These are phyloP conservation scores for Saccharomycopsis fibuligera DNA, from an alignment of 805 yeast species.

Conservation along the genomic window DNA sequence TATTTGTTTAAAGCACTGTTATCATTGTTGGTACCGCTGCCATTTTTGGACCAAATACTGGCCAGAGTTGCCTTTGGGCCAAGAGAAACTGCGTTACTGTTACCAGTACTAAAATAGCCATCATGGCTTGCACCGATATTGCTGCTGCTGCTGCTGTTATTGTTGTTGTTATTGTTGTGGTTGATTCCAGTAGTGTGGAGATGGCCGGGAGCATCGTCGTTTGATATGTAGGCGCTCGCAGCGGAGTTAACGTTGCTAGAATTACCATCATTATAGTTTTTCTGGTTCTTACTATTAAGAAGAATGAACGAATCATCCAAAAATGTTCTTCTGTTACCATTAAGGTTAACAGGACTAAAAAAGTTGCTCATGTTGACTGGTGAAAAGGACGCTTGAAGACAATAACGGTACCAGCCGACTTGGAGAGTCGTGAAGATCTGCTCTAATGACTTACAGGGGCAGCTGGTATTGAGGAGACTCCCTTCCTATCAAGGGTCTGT, in stretches of 20 bases:
- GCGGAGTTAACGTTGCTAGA: neutral
- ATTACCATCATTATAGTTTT: neutral
- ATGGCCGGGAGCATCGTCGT: neutral
- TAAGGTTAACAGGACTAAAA: neutral
- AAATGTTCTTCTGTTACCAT: slow-evolving; percentile 4
- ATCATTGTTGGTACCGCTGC: no score
- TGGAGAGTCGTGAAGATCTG: no score
- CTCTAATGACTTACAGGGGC: no score
- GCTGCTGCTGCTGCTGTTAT: neutral
- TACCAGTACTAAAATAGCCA: no score
- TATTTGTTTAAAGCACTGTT: no score
- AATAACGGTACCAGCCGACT: neutral
- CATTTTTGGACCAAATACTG: no score
- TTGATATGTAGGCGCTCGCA: neutral
- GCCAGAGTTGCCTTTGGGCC: no score
- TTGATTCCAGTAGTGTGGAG: slow-evolving; percentile 3
- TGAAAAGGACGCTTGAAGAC: neutral
- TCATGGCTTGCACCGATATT: neutral
- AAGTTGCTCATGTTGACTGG: slow-evolving; percentile 5
- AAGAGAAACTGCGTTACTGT: no score
- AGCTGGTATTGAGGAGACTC: no score
- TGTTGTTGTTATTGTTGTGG: slow-evolving; percentile 9
- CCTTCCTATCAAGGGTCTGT: no score
- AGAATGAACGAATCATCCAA: slow-evolving; percentile 12
- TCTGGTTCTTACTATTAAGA: slow-evolving; percentile 1